Base-by-base conservation (phyloP, 106 monocot genomes). In the Apostasia shenzhenica region DNA sequence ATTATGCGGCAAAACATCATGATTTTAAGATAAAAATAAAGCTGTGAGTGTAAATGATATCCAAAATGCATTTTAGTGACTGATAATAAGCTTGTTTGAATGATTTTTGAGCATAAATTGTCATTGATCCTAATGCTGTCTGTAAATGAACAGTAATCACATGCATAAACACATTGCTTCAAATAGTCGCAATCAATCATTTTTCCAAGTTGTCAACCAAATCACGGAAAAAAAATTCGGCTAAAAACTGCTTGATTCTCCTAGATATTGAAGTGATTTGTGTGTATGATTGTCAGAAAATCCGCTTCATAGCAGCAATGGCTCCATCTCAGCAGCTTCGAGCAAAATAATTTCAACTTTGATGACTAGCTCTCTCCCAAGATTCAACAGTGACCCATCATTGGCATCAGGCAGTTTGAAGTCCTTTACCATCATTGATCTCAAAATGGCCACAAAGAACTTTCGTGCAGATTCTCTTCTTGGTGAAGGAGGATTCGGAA, bases 401-500 rank as follows among this genome's bases (percentile, higher is more conserved):
- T 43, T 63, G 45, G 46, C 72, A 61, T 12, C 47, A n/a, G 48
- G 9, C 55, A 72, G 42, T 49, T 55, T 88, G 71, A 94, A 79
- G 63, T 80, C 82, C 6, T 94, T 94, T 71, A 83, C 63, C 63
- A 72, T 90, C 76, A 85, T 53, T 38, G 94, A 94, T 57, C 82
- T 94, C 66, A 87, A 81, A 71, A 67, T 73, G 8, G 90, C 94
- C 1, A 79, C 94, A 2, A 87, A 61, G 70, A 94, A 94, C 79
- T 94, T 94, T 67, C 80, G 94, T 5, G 81, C 90, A 10, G 90
- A 82, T 2, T 78, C 84, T 13, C 84, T 73, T 73, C 82, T 94
- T 8, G 94, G 94, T 0, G 94, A 94, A 80, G 94, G 94, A 55
- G 94, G 90, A 12, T 94, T 94, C 61, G 94, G 94, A 47, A 85